phyloP scores from a whole-genome alignment of 352 stramenopile species.

The Phytophthora cactorum region DNA sequence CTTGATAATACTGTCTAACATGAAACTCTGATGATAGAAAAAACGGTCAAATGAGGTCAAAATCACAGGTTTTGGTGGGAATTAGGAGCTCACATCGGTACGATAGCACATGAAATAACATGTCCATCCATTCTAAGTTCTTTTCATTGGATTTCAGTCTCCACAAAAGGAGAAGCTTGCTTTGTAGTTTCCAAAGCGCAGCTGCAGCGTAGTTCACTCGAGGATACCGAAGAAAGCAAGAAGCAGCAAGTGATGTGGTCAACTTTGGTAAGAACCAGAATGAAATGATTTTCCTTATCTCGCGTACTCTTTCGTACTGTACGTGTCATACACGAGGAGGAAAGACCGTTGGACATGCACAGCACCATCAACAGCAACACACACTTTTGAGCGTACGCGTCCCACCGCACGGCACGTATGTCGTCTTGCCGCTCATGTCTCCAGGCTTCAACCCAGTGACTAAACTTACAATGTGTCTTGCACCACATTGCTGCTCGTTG shows the following conservation, averaged over 20 bases:
- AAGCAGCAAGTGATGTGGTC: not conserved
- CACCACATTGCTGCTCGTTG: not conserved
- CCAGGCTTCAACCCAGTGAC: not conserved
- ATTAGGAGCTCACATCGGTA: no score
- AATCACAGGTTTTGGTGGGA: no score
- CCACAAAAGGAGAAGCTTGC: not conserved
- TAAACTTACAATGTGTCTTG: not conserved
- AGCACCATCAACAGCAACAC: not conserved
- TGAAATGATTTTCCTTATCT: not conserved
- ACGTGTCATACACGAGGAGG: not conserved
- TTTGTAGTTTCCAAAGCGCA: not conserved
- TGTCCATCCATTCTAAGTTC: no score
- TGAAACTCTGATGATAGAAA: no score
- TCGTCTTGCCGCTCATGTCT: not conserved
- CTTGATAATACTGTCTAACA: no score
- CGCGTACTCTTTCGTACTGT: not conserved
- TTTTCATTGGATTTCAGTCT: no score
- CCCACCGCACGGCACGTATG: not conserved
- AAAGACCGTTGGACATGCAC: not conserved
- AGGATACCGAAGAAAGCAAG: not conserved
- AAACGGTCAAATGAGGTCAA: no score
- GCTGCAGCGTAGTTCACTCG: not conserved
- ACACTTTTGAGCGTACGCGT: not conserved
- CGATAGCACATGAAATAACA: no score
- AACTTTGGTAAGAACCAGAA: not conserved